These are phyloP conservation scores for Blastobotrys ciferrii DNA, from an alignment of 1,139 yeast species.

Conservation along the genomic window DNA sequence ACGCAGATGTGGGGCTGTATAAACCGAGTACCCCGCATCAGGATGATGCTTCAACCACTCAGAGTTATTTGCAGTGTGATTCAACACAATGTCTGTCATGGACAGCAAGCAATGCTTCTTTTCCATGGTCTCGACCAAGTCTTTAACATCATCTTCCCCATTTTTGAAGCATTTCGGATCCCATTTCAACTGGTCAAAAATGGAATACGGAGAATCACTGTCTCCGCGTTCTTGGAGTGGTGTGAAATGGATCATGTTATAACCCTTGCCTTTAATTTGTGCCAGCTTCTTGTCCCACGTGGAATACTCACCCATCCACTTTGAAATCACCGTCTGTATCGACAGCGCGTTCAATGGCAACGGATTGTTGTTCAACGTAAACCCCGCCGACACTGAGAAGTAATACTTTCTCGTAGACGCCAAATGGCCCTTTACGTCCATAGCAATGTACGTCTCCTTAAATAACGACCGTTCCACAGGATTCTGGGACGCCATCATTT, in stretches of 20 bases:
- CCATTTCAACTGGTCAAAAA: slow-evolving; percentile 76
- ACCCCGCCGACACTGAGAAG: slow-evolving; percentile 79
- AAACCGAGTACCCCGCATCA: slow-evolving; percentile 81
- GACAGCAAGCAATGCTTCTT: slow-evolving; percentile 62
- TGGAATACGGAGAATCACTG: slow-evolving; percentile 89
- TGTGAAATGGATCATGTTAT: slow-evolving; percentile 94
- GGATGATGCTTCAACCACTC: slow-evolving; percentile 83
- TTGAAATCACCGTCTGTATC: slow-evolving; percentile 82
- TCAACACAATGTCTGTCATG: slow-evolving; percentile 88
- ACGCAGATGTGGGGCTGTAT: slow-evolving; percentile 84
- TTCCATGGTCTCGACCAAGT: slow-evolving; percentile 50
- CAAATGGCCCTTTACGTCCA: slow-evolving; percentile 12
- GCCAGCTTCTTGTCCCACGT: slow-evolving; percentile 68
- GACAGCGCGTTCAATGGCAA: slow-evolving; percentile 78
- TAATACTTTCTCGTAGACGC: slow-evolving; percentile 54
- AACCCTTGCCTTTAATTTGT: slow-evolving; percentile 68
- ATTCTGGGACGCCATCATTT: slow-evolving; percentile 3
- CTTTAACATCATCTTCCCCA: slow-evolving; percentile 46
- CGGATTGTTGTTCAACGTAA: slow-evolving; percentile 54
- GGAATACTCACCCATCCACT: slow-evolving; percentile 72
- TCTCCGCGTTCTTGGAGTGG: slow-evolving; percentile 88
- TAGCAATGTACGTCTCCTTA: slow-evolving; percentile 18
- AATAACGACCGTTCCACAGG: slow-evolving; percentile 9
- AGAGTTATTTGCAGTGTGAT: slow-evolving; percentile 92
- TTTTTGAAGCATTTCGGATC: slow-evolving; percentile 63